A percentile compares a stretch with the other conserved stretches of the same genome.
Evolutionary conservation across 2,329 filamentous ascomycete genomes (phyloP).

Genomic region (Aspergillus brasiliensis): DNA sequence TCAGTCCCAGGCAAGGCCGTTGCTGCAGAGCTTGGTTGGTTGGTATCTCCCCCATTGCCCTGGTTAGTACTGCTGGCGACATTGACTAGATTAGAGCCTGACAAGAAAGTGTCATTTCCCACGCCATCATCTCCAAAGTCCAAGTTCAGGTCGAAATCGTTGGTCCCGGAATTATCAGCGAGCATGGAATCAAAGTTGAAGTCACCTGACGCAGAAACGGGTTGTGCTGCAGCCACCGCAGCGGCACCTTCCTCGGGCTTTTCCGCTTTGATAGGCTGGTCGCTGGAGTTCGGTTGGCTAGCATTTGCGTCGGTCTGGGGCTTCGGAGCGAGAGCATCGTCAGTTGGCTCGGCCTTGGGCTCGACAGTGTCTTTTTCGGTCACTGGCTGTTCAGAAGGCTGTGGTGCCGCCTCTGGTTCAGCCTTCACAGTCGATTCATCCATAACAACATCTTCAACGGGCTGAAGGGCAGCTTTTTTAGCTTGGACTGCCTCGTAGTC

Average conservation of each 20-base stretch:
- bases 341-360: slow-evolving; percentile 16
- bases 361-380: slow-evolving; percentile 22
- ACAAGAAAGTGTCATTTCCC: slow-evolving; percentile 42
- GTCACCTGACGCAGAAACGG: slow-evolving; percentile 30
- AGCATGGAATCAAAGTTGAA: slow-evolving; percentile 47
- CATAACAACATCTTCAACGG: slow-evolving; percentile 35
- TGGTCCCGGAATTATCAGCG: slow-evolving; percentile 33
- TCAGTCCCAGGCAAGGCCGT: slow-evolving; percentile 35
- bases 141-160: slow-evolving; percentile 43
- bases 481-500: slow-evolving; percentile 43
- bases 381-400: slow-evolving; percentile 21
- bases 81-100: slow-evolving; percentile 34
- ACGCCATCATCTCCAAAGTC: slow-evolving; percentile 43
- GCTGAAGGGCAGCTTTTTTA: slow-evolving; percentile 31
- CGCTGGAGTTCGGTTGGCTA: slow-evolving; percentile 13
- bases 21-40: slow-evolving; percentile 24
- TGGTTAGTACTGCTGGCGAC: slow-evolving; percentile 19
- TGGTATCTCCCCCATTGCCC: slow-evolving; percentile 17
- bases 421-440: slow-evolving; percentile 22
- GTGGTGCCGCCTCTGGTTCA: slow-evolving; percentile 19
- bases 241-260: slow-evolving; percentile 20
- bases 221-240: slow-evolving; percentile 23
- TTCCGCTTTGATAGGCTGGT: slow-evolving; percentile 27
- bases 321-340: slow-evolving; percentile 13
- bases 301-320: slow-evolving; percentile 19